Conservation (phyloP, 2,329 filamentous ascomycete genomes). For the Fusarium irregulare region DNA sequence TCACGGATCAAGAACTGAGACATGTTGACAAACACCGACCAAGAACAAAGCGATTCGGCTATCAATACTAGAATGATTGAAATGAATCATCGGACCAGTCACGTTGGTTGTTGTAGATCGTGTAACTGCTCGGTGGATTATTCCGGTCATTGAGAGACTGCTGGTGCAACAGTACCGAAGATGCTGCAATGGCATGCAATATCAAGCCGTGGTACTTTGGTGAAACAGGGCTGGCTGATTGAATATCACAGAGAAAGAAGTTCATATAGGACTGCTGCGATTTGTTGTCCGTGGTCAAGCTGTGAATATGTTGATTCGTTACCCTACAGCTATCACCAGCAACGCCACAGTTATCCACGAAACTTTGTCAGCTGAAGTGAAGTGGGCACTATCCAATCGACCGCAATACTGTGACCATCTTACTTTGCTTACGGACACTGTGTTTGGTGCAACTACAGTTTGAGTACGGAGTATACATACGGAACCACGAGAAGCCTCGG, state of each 20-base stretch:
- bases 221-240: not conserved
- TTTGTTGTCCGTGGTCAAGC: not conserved
- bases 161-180: not conserved
- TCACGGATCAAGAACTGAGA: not conserved
- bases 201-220: not conserved
- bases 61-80: not conserved
- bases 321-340: conserved; percentile 2
- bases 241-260: not conserved
- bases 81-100: not conserved
- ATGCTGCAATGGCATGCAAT: not conserved
- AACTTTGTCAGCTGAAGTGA: conserved; percentile 21
- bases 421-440: not conserved
- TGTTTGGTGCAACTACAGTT: conserved; percentile 2
- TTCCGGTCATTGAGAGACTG: not conserved
- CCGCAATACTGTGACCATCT: not conserved
- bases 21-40: not conserved
- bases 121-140: not conserved
- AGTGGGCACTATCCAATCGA: not conserved
- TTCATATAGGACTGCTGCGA: not conserved
- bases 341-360: not conserved
- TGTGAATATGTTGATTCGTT: not conserved
- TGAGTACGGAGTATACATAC: not conserved
- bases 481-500: not conserved
- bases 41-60: not conserved
- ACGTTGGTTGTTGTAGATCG: too few species aligned